phyloP scores from a whole-genome alignment of 1,284 basidiomycete species.

The Naganishia sp. region DNA sequence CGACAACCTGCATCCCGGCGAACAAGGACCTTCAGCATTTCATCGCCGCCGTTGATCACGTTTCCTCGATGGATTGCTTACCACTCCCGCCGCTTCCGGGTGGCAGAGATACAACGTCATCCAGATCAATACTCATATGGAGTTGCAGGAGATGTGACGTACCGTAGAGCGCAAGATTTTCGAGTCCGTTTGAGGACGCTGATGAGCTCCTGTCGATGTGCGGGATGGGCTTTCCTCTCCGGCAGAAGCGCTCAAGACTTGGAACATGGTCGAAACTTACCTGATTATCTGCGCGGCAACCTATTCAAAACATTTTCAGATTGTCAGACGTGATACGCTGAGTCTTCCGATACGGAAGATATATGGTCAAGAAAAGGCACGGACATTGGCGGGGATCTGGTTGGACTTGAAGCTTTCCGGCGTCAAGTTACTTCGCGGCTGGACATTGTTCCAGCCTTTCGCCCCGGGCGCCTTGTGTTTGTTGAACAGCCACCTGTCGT shows the following conservation, averaged over 20 bases:
- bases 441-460: conserved; percentile 16
- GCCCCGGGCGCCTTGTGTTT: not conserved
- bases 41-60: too few relatives aligned
- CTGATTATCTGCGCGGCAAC: conserved; percentile 10
- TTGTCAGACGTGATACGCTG: not conserved
- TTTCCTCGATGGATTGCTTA: not conserved
- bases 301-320: not conserved
- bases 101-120: not conserved
- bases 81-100: not conserved
- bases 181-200: conserved; percentile 16
- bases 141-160: not conserved
- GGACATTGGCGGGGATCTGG: conserved; percentile 2
- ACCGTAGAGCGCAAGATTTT: conserved; percentile 16
- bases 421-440: not conserved
- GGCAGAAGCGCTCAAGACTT: too few relatives aligned
- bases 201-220: not conserved
- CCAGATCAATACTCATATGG: not conserved
- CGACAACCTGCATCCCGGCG: not conserved
- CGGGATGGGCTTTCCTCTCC: not conserved
- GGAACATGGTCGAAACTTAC: not conserved
- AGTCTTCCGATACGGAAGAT: not conserved
- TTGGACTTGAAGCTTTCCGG: conserved; percentile 19
- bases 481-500: conserved; percentile 3
- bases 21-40: not conserved
- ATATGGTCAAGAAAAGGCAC: not conserved